Evolutionary conservation across 2,329 filamentous ascomycete genomes (phyloP), one percentile per base, ranked within the genome.

Genomic region (Nemania bipapillata): DNA sequence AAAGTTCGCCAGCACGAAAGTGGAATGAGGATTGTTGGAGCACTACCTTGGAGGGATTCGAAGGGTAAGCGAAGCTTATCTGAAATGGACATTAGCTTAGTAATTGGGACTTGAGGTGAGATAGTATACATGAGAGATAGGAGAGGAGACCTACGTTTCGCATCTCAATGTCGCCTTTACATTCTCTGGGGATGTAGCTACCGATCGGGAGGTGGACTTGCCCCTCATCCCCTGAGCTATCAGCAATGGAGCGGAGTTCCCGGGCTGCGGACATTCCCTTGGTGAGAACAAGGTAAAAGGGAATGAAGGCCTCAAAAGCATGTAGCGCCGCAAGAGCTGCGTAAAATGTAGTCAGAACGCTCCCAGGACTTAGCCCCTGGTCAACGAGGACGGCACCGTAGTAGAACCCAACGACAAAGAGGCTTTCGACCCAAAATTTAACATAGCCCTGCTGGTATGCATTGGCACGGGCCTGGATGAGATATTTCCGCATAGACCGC

Each of bases 341-440:
- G 83, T 96, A 97, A 72, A 98, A 97, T 0, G 93, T 92, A 0
- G 92, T 96, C 52, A 97, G 79, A 2, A 97, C 87, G 63, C 90
- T 83, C 0, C 90, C 92, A 0, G 92, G 82, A 11, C 83, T 84
- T 12, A 88, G 81, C 0, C 88, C 89, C 1, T 86, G 80, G 9
- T 84, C 83, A 9, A 96, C 89, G 1, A 97, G 85, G 1, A 87
- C 82, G 30, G 91, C 87, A 0, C 94, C 94, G 74, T 94, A 97
- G 88, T 92, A 97, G 76, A 98, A 97, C 0, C 94, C 94, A 65
- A 94, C 87, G 0, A 96, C 90, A 72, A 98, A 97, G 77, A 97
- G 89, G 1, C 84, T 85, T 3, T 93, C 86, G 32, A 91, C 89
- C 82, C 94, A 89, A 72, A 96, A 87, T 54, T 91, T 90, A 59